Percentiles rank a stretch among this genome's conserved stretches.
Conservation (phyloP, 2,329 filamentous ascomycete genomes). For the Aspergillus floridensis region DNA sequence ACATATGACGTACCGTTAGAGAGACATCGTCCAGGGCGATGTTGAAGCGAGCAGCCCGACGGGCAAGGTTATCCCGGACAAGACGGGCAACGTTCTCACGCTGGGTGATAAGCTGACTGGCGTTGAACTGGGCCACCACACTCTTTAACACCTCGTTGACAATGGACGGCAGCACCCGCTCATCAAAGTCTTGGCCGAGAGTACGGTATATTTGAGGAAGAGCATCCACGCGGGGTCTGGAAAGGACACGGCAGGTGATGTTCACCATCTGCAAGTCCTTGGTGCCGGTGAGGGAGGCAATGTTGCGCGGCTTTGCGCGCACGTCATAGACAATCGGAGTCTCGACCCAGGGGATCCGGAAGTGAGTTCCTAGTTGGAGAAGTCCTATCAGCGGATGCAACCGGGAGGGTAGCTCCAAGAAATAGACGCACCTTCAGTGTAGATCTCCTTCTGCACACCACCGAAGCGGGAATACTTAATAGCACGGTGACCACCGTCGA, state of each 20-base stretch:
- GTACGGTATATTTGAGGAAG: slow-evolving; percentile 97
- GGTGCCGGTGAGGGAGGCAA: slow-evolving; percentile 93
- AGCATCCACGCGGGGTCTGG: slow-evolving; percentile 79
- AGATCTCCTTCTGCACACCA: slow-evolving; percentile 96
- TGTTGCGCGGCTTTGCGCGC: slow-evolving; percentile 93
- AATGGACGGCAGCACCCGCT: slow-evolving; percentile 93
- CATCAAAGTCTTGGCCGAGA: slow-evolving; percentile 91
- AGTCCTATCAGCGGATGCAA: not conserved
- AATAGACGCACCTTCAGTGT: slow-evolving; percentile 70
- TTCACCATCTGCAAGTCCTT: slow-evolving; percentile 99
- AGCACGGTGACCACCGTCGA: slow-evolving; percentile 96
- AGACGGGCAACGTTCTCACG: slow-evolving; percentile 92
- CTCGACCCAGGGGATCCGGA: slow-evolving; percentile 95
- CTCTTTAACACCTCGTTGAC: slow-evolving; percentile 99
- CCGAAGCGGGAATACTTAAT: slow-evolving; percentile 96
- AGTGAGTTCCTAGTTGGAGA: slow-evolving; percentile 70
- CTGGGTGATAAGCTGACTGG: slow-evolving; percentile 96
- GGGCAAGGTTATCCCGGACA: slow-evolving; percentile 88
- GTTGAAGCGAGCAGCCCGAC: slow-evolving; percentile 92
- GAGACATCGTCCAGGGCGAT: slow-evolving; percentile 97
- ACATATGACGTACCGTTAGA: slow-evolving; percentile 67
- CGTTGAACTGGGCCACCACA: slow-evolving; percentile 98
- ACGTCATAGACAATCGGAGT: slow-evolving; percentile 97
- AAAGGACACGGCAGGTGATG: slow-evolving; percentile 98
- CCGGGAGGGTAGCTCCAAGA: slow-evolving; percentile 4